A percentile compares a stretch with the other conserved stretches of the same genome.
phyloP scores from a whole-genome alignment of 495 filamentous ascomycete genomes.

The Annulohypoxylon moriforme region DNA sequence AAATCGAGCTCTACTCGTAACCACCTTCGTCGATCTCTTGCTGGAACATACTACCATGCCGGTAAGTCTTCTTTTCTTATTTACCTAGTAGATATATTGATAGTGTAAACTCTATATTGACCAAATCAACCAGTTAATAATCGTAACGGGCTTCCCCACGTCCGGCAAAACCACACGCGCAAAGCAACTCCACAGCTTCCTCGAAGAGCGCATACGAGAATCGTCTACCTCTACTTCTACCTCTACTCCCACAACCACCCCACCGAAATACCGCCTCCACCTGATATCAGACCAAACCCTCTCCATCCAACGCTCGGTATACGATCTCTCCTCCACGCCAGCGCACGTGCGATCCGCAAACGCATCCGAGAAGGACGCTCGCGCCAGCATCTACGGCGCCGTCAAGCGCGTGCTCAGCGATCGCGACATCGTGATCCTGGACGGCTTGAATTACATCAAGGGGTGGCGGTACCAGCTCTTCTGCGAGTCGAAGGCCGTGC shows the following conservation, averaged over 20 bases:
- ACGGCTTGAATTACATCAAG: conserved; percentile 97
- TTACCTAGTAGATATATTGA: neutral
- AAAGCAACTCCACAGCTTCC: conserved; percentile 75
- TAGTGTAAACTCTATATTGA: neutral
- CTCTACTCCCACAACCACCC: conserved; percentile 38
- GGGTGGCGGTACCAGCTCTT: conserved; percentile 95
- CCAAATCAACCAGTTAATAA: conserved; percentile 74
- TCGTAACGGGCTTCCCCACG: conserved; percentile 90
- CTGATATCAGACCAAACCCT: conserved; percentile 76
- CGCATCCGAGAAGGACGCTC: conserved; percentile 86
- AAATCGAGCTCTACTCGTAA: neutral
- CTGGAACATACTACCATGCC: conserved; percentile 14
- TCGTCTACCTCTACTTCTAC: conserved; percentile 3
- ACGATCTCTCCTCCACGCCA: conserved; percentile 66
- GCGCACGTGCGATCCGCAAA: conserved; percentile 64
- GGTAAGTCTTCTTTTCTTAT: conserved; percentile 1
- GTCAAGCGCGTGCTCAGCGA: conserved; percentile 83
- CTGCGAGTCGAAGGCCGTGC: conserved; percentile 90
- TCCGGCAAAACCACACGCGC: conserved; percentile 94
- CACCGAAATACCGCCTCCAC: conserved; percentile 68
- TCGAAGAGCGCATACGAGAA: conserved; percentile 65
- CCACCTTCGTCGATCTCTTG: neutral
- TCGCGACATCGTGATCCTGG: conserved; percentile 87
- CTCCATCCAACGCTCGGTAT: conserved; percentile 68
- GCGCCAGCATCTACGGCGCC: conserved; percentile 85